Conservation (phyloP, 2,329 filamentous ascomycete genomes). For the Fusarium secorum region DNA sequence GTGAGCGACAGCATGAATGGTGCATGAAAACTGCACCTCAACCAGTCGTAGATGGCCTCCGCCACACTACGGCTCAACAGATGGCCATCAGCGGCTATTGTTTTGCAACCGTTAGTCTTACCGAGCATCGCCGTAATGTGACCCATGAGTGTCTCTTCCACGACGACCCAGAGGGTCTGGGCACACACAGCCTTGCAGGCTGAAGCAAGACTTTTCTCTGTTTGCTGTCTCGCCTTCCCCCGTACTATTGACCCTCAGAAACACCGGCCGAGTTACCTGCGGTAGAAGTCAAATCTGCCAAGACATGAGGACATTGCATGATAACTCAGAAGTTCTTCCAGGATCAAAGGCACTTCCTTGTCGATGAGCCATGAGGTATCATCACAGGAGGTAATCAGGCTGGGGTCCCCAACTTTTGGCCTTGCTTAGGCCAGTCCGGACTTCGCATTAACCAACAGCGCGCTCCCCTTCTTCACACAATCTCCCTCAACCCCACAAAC, state of each 20-base stretch:
- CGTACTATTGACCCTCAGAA: not conserved
- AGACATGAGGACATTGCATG: slow-evolving; percentile 7
- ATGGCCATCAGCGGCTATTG: slow-evolving; percentile 3
- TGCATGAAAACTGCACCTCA: slow-evolving; percentile 2
- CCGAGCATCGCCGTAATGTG: slow-evolving; percentile 7
- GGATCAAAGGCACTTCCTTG: slow-evolving; percentile 4
- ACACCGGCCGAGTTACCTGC: not conserved
- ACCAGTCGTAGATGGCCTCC: slow-evolving; percentile 1
- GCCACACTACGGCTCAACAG: slow-evolving; percentile 13
- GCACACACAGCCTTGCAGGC: not conserved
- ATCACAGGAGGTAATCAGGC: not conserved
- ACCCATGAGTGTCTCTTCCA: not conserved
- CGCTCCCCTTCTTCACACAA: slow-evolving; percentile 13
- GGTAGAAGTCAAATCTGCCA: not conserved
- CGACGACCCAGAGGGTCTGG: not conserved
- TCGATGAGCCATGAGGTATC: slow-evolving; percentile 7
- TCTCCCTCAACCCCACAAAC: slow-evolving; percentile 32
- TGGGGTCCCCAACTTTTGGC: slow-evolving; percentile 33
- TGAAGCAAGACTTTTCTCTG: not conserved
- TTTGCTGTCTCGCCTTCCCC: slow-evolving; percentile 7
- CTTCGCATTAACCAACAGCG: slow-evolving; percentile 22
- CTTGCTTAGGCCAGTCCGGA: slow-evolving; percentile 4
- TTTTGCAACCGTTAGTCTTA: slow-evolving; percentile 4
- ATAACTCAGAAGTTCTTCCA: not conserved
- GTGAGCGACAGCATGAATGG: slow-evolving; percentile 1